Base-by-base conservation (phyloP, 257 asterid genomes). In the Jacaranda mimosifolia region DNA sequence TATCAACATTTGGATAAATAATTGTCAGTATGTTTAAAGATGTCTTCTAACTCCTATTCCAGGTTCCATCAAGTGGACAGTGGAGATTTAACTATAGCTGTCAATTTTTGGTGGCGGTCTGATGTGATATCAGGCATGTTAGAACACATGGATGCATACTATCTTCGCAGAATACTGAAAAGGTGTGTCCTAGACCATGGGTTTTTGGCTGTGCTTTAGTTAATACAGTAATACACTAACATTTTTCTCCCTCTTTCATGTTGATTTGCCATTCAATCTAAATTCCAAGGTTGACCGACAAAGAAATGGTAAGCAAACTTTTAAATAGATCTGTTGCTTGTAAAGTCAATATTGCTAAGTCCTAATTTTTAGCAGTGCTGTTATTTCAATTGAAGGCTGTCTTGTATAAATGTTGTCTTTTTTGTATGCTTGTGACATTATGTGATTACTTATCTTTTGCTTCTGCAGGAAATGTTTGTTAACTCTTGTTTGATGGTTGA, bases 41-140 rank as follows among this genome's bases (percentile, higher is more conserved):
- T 74, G 49, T 39, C 58, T 66, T 57, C 9, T 81, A 62, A 77
- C 43, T 85, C 72, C 77, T 81, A 70, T 72, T 67, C 75, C 77
- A 96, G 99, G 98, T 96, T 87, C 83, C 99, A 93, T 89, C 99
- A 96, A 90, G 97, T 96, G 82, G 97, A 96, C 86, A 96, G 99
- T 78, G 97, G 76, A 70, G 78, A 78, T 84, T 77, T 96, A 80
- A 93, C 97, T 64, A 87, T 88, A 65, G 99, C 98, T 69, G 90
- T 96, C 81, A 96, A 96, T 81, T 91, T 91, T 85, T 96, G 99
- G 99, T 93, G 99, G 99, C 91, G 45, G 68, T 96, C 98, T 4
- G 86, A 79, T 57, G 82, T 81, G 85, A 88, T 91, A 87, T 82
- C 96, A 82, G 78, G 87, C 85, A 86, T 96, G 91, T 74, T 84